Evolutionary conservation across 2,329 filamentous ascomycete genomes (phyloP), one percentile per base, ranked within the genome.

Genomic region (Paraphaeosphaeria minitans): DNA sequence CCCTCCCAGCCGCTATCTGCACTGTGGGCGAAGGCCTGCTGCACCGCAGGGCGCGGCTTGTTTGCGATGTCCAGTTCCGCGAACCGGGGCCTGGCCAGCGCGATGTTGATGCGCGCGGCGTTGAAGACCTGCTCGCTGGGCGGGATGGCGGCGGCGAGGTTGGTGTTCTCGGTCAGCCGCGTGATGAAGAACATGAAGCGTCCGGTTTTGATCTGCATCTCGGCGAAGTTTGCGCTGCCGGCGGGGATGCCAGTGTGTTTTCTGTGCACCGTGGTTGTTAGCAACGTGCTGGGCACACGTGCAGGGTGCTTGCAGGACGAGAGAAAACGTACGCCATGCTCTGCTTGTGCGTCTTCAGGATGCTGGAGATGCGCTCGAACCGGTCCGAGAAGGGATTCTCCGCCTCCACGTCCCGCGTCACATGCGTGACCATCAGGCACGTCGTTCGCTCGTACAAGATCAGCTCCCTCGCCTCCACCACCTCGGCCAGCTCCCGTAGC

Each of bases 341-440:
- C 80, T 98, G 94, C 82, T 98, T 99, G 82, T 98, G 97, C 59
- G 94, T 93, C 81, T 99, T 99, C 79, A 99, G 90, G 72, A 99
- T 97, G 77, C 97, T 98, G 62, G 90, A 95, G 73, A 99, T 91
- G 67, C 91, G 90, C 82, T 99, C 95, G 69, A 97, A 93, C 2
- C 95, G 90, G 78, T 99, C 95, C 52, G 90, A 89, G 62, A 92
- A 96, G 1, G 95, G 94, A 75, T 99, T 99, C 52, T 86, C 79
- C 37, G 85, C 83, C 46, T 93, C 93, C 61, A 89, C 84, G 19
- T 86, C 83, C 1, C 91, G 89, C 5, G 91, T 91, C 80, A 96
- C 95, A 58, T 90, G 92, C 0, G 93, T 96, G n/a, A 99, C 93
- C 54, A 94, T 96, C 0, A 99, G 85, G 78, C 97, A 99, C 0